A percentile compares a stretch with the other conserved stretches of the same genome.
phyloP scores from a whole-genome alignment of 139 green algal genomes.

The Nannochloris sp. region DNA sequence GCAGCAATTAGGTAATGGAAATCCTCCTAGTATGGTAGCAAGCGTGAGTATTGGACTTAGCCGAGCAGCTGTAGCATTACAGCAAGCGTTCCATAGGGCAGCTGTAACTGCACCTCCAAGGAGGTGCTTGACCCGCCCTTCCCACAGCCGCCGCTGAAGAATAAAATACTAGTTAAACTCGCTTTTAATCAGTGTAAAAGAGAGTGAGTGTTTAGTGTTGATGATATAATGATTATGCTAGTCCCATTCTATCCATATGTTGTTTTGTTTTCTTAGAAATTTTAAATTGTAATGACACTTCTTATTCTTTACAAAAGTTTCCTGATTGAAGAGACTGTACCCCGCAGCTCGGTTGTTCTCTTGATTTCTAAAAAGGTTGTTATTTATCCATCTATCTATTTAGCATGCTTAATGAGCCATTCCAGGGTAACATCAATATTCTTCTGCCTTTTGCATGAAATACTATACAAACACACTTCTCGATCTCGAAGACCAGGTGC shows the following conservation, averaged over 20 bases:
- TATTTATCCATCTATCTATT: conserved; percentile 37
- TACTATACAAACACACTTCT: conserved; percentile 89
- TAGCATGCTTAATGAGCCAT: conserved; percentile 87
- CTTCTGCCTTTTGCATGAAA: conserved; percentile 86
- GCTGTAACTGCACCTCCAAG: conserved; percentile 22
- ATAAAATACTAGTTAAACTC: no score
- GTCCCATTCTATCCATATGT: no score
- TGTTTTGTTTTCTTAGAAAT: no score
- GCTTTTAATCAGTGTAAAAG: no score
- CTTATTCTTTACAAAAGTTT: no score
- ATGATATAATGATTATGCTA: neutral
- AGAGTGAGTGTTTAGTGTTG: neutral
- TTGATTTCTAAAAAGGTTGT: no score
- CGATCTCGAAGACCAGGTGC: conserved; percentile 41
- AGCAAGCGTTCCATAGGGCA: conserved; percentile 7
- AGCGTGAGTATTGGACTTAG: conserved; percentile 29
- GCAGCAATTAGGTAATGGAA: neutral
- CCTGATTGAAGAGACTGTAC: no score
- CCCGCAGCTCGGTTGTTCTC: no score
- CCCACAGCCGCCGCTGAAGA: neutral
- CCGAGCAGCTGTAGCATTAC: conserved; percentile 14
- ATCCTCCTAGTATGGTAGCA: conserved; percentile 2
- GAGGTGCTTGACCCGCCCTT: conserved; percentile 19
- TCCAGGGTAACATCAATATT: conserved; percentile 94
- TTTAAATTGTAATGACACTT: no score